Evolutionary conservation across 108 stramenopile genomes (phyloP).

Genomic region (Schizochytrium sp.): DNA sequence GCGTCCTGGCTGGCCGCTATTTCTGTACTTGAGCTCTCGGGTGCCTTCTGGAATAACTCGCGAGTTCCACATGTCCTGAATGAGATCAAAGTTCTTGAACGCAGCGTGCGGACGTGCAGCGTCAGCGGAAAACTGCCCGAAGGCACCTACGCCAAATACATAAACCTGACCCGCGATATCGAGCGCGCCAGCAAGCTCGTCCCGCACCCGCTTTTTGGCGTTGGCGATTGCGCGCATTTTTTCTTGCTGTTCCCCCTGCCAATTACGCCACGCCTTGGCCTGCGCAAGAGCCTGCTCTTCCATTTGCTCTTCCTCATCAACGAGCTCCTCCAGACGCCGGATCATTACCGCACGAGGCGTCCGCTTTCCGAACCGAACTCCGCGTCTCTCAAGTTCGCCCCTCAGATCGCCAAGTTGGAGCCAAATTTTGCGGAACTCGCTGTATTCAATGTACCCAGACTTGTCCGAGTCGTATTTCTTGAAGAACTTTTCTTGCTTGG

Average conservation of each 20-base stretch:
- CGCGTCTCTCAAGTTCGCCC: conserved; percentile 50
- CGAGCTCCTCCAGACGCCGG: conserved; percentile 37
- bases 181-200: conserved; percentile 45
- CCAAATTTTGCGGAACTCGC: conserved; percentile 58
- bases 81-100: conserved; percentile 32
- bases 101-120: conserved; percentile 24
- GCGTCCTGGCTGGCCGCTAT: neutral
- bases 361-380: conserved; percentile 41
- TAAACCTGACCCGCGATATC: conserved; percentile 60
- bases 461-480: conserved; percentile 45
- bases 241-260: conserved; percentile 35
- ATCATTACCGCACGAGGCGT: conserved; percentile 28
- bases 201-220: conserved; percentile 40
- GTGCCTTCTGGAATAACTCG: conserved; percentile 22
- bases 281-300: conserved; percentile 53
- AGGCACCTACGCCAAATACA: conserved; percentile 52
- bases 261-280: conserved; percentile 42
- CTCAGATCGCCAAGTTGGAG: conserved; percentile 38
- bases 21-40: neutral
- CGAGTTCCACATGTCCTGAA: conserved; percentile 41
- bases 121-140: conserved; percentile 42
- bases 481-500: conserved; percentile 51
- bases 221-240: conserved; percentile 29
- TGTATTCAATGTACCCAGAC: conserved; percentile 51
- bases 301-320: conserved; percentile 52